phyloP scores from a whole-genome alignment of 176 grass and related monocot species.

The Chloris gayana region DNA sequence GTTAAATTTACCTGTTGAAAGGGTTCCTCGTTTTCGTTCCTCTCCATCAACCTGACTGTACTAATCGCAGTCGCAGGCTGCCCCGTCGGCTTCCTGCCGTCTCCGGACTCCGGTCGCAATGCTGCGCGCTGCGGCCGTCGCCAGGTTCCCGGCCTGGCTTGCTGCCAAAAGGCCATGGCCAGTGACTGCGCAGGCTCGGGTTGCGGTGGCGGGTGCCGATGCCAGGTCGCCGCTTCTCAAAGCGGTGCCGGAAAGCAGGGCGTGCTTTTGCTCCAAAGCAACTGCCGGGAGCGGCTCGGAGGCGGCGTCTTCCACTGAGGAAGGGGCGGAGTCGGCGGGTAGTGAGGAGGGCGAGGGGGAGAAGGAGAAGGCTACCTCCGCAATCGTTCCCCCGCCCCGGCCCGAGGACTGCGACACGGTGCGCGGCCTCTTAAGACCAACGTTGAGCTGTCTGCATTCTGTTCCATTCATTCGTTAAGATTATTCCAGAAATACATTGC shows the following conservation, averaged over 20 bases:
- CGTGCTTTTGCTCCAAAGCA: slow-evolving; percentile 48
- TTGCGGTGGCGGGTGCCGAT: slow-evolving; percentile 21
- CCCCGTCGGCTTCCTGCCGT: not conserved
- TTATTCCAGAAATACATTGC: not conserved
- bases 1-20: not conserved
- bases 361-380: slow-evolving; percentile 39
- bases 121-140: slow-evolving; percentile 35
- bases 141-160: slow-evolving; percentile 37
- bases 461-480: not conserved
- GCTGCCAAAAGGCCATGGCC: slow-evolving; percentile 17
- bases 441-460: slow-evolving; percentile 7
- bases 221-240: slow-evolving; percentile 42
- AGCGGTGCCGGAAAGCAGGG: slow-evolving; percentile 33
- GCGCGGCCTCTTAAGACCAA: not conserved
- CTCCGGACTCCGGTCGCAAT: slow-evolving; percentile 31
- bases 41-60: not conserved
- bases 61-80: not conserved
- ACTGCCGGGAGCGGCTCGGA: slow-evolving; percentile 22
- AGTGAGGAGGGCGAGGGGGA: slow-evolving; percentile 30
- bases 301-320: not conserved
- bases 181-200: not conserved
- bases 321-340: slow-evolving; percentile 10
- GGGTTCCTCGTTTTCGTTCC: slow-evolving; percentile 17
- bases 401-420: slow-evolving; percentile 73
- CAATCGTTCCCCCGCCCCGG: slow-evolving; percentile 48